Percentiles rank a stretch among this genome's conserved stretches.
Evolutionary conservation across 2,329 filamentous ascomycete genomes (phyloP).

Genomic region (Colletotrichum graminicola): DNA sequence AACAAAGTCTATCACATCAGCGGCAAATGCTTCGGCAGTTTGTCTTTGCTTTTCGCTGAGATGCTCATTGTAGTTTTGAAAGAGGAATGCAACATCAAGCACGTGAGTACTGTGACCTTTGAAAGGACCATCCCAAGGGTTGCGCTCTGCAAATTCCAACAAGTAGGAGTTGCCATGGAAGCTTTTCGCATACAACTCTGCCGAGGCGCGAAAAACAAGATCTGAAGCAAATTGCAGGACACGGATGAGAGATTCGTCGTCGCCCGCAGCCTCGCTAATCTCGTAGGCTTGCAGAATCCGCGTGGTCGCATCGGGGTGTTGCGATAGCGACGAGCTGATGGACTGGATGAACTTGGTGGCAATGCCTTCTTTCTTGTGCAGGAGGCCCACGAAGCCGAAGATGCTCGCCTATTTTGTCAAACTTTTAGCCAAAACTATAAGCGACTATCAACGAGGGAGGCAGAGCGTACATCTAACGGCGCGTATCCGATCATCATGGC

Average conservation of each 20-base stretch:
- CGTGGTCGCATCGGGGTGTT: background rate
- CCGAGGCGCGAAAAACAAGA: conserved; percentile 20
- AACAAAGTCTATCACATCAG: conserved; percentile 54
- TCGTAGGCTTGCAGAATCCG: conserved; percentile 5
- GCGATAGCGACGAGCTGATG: background rate
- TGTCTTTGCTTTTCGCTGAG: conserved; percentile 49
- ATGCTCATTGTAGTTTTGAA: conserved; percentile 59
- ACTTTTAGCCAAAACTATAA: background rate
- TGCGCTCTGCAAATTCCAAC: conserved; percentile 59
- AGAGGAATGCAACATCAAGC: conserved; percentile 59
- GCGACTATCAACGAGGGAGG: background rate
- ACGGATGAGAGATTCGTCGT: conserved; percentile 6
- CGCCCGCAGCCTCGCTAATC: background rate
- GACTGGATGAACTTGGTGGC: conserved; percentile 9
- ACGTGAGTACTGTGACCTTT: conserved; percentile 57
- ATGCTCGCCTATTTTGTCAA: conserved; percentile 2
- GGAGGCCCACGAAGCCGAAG: conserved; percentile 7
- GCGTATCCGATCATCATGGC: conserved; percentile 16
- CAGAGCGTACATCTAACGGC: conserved; percentile 5
- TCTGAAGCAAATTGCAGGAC: conserved; percentile 22
- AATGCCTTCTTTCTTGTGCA: background rate
- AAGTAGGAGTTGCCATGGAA: conserved; percentile 32
- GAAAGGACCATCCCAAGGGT: conserved; percentile 59
- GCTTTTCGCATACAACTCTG: background rate
- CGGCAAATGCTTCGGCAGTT: conserved; percentile 51